A percentile compares a stretch with the other conserved stretches of the same genome.
Conservation (phyloP, 345 rosid species). For the Eutrema japonicum region DNA sequence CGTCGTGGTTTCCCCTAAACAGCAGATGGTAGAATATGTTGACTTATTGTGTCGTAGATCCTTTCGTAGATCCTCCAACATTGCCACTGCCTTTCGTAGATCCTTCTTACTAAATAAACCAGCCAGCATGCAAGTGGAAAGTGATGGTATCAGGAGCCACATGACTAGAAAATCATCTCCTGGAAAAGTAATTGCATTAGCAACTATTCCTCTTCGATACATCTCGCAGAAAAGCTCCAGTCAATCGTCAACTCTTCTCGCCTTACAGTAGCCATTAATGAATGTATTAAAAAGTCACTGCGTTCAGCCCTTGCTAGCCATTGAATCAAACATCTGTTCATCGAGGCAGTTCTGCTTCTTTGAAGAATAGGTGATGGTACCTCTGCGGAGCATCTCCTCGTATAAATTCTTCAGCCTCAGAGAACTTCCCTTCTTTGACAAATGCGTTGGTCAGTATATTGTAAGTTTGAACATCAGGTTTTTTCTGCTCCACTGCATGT, state of each 20-base stretch:
- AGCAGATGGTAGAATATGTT: no score
- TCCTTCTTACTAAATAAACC: not conserved
- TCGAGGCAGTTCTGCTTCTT: not conserved
- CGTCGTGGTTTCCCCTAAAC: no score
- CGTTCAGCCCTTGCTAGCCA: conserved; percentile 1
- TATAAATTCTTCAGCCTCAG: not conserved
- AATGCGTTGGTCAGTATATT: not conserved
- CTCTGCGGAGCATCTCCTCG: not conserved
- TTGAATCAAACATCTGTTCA: not conserved
- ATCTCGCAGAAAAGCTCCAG: not conserved
- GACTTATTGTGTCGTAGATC: no score
- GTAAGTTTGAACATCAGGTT: conserved; percentile 20
- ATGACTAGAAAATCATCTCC: not conserved
- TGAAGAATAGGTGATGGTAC: not conserved
- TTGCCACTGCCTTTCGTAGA: not conserved
- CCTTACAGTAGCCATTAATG: not conserved
- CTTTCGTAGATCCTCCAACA: no score
- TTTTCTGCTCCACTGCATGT: conserved; percentile 46
- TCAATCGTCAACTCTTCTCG: not conserved
- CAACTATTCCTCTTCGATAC: not conserved
- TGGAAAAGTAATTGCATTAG: not conserved
- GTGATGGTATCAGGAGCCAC: not conserved
- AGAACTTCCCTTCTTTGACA: not conserved
- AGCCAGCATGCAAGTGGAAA: not conserved
- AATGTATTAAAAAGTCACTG: not conserved